Percentiles rank a stretch among this genome's conserved stretches.
phyloP scores from a whole-genome alignment of 164 flowering plant genomes.

The Magnolia kwangsiensis region DNA sequence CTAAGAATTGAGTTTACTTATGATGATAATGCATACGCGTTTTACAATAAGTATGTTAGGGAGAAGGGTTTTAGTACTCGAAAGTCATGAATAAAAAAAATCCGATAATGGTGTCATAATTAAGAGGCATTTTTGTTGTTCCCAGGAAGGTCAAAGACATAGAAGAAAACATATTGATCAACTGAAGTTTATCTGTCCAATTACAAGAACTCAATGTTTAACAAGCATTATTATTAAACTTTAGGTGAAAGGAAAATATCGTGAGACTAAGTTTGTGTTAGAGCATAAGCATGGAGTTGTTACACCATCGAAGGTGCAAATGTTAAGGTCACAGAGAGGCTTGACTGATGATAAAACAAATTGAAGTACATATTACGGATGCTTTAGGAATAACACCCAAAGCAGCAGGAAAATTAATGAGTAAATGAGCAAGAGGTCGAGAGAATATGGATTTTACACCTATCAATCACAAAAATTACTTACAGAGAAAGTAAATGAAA shows the following conservation, averaged over 20 bases:
- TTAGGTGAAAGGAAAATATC: not conserved
- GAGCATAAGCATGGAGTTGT: not conserved
- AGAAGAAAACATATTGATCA: not conserved
- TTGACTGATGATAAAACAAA: too few relatives aligned
- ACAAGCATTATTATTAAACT: not conserved
- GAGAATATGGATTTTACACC: not conserved
- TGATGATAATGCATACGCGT: not conserved
- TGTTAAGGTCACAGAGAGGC: not conserved
- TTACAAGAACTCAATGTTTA: not conserved
- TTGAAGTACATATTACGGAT: not conserved
- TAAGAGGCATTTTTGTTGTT: not conserved
- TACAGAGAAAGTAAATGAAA: too few relatives aligned
- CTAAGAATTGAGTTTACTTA: not conserved
- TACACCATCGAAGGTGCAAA: not conserved
- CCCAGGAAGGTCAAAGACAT: not conserved
- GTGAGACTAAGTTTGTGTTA: not conserved
- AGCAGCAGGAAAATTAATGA: not conserved
- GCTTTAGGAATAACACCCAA: not conserved
- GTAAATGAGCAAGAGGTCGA: not conserved
- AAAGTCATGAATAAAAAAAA: not conserved
- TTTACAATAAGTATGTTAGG: not conserved
- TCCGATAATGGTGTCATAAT: not conserved
- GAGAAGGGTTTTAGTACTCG: not conserved
- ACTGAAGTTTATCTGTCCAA: not conserved
- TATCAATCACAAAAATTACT: not conserved